Evolutionary conservation across 495 filamentous ascomycete genomes (phyloP).

Genomic region (Hypoxylon cercidicola): DNA sequence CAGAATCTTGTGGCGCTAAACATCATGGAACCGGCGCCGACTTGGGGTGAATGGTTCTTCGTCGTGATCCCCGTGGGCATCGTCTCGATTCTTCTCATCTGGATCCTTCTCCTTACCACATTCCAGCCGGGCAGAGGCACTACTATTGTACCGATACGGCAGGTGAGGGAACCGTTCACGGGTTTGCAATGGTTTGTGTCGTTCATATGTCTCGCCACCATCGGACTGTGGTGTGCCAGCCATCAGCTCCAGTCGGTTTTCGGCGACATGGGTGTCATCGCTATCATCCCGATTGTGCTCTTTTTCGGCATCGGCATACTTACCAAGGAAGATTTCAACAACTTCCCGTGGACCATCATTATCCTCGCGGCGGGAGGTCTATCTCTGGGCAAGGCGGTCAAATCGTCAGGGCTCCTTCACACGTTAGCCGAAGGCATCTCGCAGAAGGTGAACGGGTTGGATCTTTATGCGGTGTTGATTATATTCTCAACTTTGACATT

Average conservation of each 20-base stretch:
- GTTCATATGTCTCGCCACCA: constrained; percentile 84
- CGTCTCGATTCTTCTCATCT: constrained; percentile 88
- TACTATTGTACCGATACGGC: constrained; percentile 90
- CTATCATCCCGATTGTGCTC: constrained; percentile 92
- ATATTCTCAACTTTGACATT: constrained; percentile 88
- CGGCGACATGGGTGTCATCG: constrained; percentile 98
- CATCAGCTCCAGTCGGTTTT: constrained; percentile 89
- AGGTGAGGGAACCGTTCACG: constrained; percentile 86
- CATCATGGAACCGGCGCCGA: constrained; percentile 90
- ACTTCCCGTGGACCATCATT: constrained; percentile 99
- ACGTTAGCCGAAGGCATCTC: constrained; percentile 84
- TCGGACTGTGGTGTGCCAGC: constrained; percentile 89
- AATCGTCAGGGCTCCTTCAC: constrained; percentile 90
- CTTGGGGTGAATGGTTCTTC: constrained; percentile 98
- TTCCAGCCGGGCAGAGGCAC: constrained; percentile 87
- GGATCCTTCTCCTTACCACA: constrained; percentile 82
- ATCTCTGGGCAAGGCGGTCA: constrained; percentile 93
- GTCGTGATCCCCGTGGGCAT: constrained; percentile 92
- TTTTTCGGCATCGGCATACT: constrained; percentile 98
- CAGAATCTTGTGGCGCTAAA: constrained; percentile 97
- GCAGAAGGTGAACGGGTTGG: constrained; percentile 74
- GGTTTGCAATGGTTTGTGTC: constrained; percentile 94
- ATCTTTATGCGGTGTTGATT: constrained; percentile 86
- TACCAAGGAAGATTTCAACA: constrained; percentile 99
- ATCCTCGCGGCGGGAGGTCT: constrained; percentile 96